These are phyloP conservation scores for Aspergillus egyptiacus DNA, from an alignment of 495 filamentous ascomycete genomes.

Conservation along the genomic window DNA sequence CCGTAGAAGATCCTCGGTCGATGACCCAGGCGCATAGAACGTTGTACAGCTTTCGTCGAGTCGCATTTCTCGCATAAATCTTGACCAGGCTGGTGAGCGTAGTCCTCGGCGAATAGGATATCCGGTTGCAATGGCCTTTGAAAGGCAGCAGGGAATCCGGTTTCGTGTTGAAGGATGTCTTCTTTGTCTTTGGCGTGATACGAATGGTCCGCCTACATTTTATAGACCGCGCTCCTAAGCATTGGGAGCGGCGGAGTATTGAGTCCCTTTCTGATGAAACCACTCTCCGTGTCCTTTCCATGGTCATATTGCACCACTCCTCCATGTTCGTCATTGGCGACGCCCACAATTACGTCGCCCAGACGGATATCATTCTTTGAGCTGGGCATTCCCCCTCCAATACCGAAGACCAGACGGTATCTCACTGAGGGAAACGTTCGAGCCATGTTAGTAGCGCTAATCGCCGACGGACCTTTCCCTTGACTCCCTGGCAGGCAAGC, in stretches of 20 bases:
- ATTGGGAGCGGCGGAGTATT: constrained; percentile 24
- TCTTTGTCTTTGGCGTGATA: constrained; percentile 15
- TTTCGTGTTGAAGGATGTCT: too few relatives aligned
- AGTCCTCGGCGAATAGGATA: too few relatives aligned
- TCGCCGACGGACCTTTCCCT: constrained; percentile 14
- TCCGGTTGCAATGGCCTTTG: too few relatives aligned
- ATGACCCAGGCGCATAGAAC: neutral
- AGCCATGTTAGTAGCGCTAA: constrained; percentile 20
- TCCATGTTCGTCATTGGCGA: neutral
- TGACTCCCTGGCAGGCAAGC: constrained; percentile 22
- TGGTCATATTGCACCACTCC: constrained; percentile 34
- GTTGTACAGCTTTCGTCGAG: too few relatives aligned
- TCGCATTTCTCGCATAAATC: constrained; percentile 1
- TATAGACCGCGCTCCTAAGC: constrained; percentile 2
- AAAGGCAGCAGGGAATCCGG: too few relatives aligned
- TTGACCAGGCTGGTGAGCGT: neutral
- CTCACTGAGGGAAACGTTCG: constrained; percentile 18
- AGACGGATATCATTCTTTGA: constrained; percentile 25
- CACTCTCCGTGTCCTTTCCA: constrained; percentile 26
- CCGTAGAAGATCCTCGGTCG: constrained; percentile 14
- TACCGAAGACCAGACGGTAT: constrained; percentile 29
- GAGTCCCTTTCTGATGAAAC: constrained; percentile 29
- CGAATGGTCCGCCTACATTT: constrained; percentile 25
- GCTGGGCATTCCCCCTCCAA: constrained; percentile 28
- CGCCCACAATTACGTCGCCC: constrained; percentile 33